Percentiles rank a stretch among this genome's conserved stretches.
Evolutionary conservation across 2,329 filamentous ascomycete genomes (phyloP).

Genomic region (Sordariomycetes sp.): DNA sequence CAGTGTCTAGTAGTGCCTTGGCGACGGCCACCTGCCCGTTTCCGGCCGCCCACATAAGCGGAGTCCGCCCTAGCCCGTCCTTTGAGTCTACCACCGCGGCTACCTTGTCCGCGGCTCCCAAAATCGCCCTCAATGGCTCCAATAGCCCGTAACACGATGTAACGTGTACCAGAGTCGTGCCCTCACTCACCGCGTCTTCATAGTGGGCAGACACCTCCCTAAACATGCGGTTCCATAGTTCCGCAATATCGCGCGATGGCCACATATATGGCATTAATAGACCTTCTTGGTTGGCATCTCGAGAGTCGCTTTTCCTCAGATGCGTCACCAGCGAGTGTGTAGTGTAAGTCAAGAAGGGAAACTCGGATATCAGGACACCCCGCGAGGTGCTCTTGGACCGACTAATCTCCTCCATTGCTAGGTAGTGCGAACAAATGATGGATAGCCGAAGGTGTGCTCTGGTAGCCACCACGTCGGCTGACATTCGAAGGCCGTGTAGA

Average conservation of each 20-base stretch:
- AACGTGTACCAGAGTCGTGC: not conserved
- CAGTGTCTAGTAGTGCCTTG: not conserved
- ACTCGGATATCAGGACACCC: no score
- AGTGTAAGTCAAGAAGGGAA: not conserved
- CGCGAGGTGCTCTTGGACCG: not conserved
- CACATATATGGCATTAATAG: not conserved
- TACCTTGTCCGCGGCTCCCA: not conserved
- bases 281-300: not conserved
- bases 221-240: not conserved
- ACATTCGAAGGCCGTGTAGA: constrained; percentile 6
- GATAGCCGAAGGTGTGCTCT: constrained; percentile 12
- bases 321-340: not conserved
- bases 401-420: not conserved
- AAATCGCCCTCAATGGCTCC: not conserved
- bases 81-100: constrained; percentile 7
- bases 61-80: constrained; percentile 4
- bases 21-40: not conserved
- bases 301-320: not conserved
- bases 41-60: not conserved
- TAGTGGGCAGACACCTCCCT: not conserved
- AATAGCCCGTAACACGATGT: not conserved
- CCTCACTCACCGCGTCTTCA: no score
- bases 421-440: constrained; percentile 12
- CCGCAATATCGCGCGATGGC: not conserved
- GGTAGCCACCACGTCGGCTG: constrained; percentile 5